Evolutionary conservation across 2,329 filamentous ascomycete species (phyloP).

Genomic region (Bipolaris cookei): DNA sequence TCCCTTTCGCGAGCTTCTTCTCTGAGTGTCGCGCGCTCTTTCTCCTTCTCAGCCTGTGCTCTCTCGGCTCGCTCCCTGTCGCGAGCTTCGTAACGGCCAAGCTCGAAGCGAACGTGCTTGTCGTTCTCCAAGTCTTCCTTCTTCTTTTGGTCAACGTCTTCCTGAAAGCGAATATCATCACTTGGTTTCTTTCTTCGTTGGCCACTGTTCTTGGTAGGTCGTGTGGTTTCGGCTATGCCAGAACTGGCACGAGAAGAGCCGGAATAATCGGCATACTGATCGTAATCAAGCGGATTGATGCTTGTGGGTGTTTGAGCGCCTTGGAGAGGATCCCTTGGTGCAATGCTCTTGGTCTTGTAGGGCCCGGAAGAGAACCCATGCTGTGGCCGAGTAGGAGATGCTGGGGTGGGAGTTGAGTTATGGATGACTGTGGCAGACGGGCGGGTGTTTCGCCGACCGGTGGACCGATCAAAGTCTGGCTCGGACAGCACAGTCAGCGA

Average conservation of each 20-base stretch:
- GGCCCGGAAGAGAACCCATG: conserved; percentile 18
- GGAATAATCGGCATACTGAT: conserved; percentile 26
- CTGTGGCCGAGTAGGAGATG: conserved; percentile 28
- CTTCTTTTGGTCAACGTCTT: conserved; percentile 30
- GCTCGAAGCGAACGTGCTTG: conserved; percentile 39
- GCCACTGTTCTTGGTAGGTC: conserved; percentile 30
- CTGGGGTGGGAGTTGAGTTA: conserved; percentile 25
- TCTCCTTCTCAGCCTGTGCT: conserved; percentile 26
- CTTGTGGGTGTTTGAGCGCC: conserved; percentile 20
- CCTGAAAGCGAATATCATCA: conserved; percentile 31
- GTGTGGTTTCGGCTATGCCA: conserved; percentile 29
- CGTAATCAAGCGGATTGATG: conserved; percentile 30
- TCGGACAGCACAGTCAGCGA: conserved; percentile 41
- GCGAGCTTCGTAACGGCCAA: conserved; percentile 31
- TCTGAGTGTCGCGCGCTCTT: conserved; percentile 25
- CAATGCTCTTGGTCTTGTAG: conserved; percentile 30
- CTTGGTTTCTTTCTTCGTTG: conserved; percentile 28
- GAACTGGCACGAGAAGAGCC: conserved; percentile 31
- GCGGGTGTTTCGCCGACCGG: conserved; percentile 26
- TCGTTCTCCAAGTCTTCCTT: conserved; percentile 27
- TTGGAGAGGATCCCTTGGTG: conserved; percentile 22
- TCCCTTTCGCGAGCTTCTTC: conserved; percentile 29
- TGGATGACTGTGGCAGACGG: conserved; percentile 39
- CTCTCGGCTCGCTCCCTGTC: conserved; percentile 30
- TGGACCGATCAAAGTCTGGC: conserved; percentile 39